phyloP scores from a whole-genome alignment of 2,329 filamentous ascomycete genomes.

The Aspergillus novofumigatus region DNA sequence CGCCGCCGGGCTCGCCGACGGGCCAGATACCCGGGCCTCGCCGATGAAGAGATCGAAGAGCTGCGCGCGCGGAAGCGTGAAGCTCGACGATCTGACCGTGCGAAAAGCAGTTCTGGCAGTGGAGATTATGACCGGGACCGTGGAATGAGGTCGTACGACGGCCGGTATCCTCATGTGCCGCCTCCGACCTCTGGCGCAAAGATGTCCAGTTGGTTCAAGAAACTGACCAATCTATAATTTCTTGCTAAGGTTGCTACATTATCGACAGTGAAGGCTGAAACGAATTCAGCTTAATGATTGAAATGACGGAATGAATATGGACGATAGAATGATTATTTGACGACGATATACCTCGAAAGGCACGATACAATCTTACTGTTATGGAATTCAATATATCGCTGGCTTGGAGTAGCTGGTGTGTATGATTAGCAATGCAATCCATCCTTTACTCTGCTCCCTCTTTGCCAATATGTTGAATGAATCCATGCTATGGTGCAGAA shows the following conservation, averaged over 20 bases:
- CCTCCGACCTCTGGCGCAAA: conserved; percentile 28
- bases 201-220: conserved; percentile 42
- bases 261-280: conserved; percentile 1
- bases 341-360: background rate
- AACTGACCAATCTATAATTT: conserved; percentile 33
- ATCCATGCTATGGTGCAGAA: background rate
- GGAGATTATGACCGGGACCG: conserved; percentile 38
- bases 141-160: conserved; percentile 26
- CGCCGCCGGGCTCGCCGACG: conserved; percentile 38
- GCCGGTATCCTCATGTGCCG: conserved; percentile 18
- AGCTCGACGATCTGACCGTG: conserved; percentile 25
- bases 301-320: conserved; percentile 8
- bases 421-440: background rate
- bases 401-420: background rate
- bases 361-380: background rate
- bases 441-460: background rate
- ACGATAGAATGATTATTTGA: conserved; percentile 5
- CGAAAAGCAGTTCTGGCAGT: conserved; percentile 40
- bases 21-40: conserved; percentile 37
- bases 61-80: conserved; percentile 30
- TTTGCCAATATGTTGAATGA: background rate
- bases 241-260: background rate
- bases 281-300: conserved; percentile 7
- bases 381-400: background rate
- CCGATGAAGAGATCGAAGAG: conserved; percentile 39